phyloP scores from a whole-genome alignment of 331 rosid species.

The Prunus yedoensis region DNA sequence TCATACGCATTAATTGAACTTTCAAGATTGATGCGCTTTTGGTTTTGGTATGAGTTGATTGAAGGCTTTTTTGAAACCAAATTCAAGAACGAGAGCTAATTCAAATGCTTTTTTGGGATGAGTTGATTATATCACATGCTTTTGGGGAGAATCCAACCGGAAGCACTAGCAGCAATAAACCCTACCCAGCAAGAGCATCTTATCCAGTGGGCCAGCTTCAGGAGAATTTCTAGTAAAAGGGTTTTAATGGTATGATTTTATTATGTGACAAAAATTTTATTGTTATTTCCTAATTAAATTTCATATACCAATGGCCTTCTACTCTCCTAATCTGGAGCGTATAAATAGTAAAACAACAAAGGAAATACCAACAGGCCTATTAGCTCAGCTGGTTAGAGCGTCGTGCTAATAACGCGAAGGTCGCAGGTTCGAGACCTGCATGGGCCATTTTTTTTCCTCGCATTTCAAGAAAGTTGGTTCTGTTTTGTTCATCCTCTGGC shows the following conservation, averaged over 20 bases:
- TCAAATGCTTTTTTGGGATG: background rate
- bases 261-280: background rate
- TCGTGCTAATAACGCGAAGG: constrained; percentile 94
- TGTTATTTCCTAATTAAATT: background rate
- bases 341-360: accelerated
- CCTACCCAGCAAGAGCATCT: background rate
- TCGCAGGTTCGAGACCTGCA: constrained; percentile 87
- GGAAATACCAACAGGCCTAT: constrained; percentile 30
- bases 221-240: background rate
- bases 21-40: background rate
- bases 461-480: background rate
- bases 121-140: background rate
- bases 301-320: too few species aligned
- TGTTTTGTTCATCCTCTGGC: background rate
- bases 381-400: constrained; percentile 93
- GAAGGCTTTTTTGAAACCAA: background rate
- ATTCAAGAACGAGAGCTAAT: constrained; percentile 1
- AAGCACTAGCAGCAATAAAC: background rate
- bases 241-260: background rate
- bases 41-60: background rate
- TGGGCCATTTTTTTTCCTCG: constrained; percentile 38
- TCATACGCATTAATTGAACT: background rate
- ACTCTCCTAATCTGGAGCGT: too few species aligned
- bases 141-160: background rate
- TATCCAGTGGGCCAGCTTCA: background rate